These are phyloP conservation scores for Zangia roseola DNA, from an alignment of 768 basidiomycete genomes.

Conservation along the genomic window DNA sequence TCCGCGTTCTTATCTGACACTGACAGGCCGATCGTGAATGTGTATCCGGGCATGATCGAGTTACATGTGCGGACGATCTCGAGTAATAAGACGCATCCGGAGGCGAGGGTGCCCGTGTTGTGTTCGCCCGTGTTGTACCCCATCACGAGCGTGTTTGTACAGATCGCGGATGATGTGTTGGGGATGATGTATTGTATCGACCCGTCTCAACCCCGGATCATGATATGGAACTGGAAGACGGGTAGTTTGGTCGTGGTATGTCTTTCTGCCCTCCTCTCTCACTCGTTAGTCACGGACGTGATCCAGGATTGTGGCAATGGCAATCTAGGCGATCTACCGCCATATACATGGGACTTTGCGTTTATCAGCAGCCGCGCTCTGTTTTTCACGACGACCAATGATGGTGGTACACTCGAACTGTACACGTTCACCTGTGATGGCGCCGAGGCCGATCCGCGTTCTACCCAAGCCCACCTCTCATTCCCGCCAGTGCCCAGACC, in stretches of 20 bases:
- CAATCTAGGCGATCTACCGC: constrained; percentile 27
- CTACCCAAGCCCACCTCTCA: too few relatives aligned
- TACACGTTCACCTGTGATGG: constrained; percentile 37
- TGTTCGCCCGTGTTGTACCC: constrained; percentile 21
- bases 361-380: constrained; percentile 45
- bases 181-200: constrained; percentile 44
- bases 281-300: background rate
- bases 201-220: constrained; percentile 22
- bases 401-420: constrained; percentile 41
- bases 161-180: constrained; percentile 54
- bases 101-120: constrained; percentile 34
- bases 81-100: constrained; percentile 41
- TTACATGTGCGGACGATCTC: constrained; percentile 48
- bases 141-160: constrained; percentile 39
- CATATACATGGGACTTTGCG: constrained; percentile 42
- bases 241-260: constrained; percentile 44
- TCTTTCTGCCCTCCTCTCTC: constrained; percentile 1
- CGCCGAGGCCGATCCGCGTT: background rate
- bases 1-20: background rate
- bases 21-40: constrained; percentile 8
- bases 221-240: constrained; percentile 53
- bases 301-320: constrained; percentile 29
- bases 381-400: constrained; percentile 37
- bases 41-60: constrained; percentile 20
- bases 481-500: background rate